phyloP scores from a whole-genome alignment of 2,329 filamentous ascomycete genomes.

The Colletotrichum coccodes region DNA sequence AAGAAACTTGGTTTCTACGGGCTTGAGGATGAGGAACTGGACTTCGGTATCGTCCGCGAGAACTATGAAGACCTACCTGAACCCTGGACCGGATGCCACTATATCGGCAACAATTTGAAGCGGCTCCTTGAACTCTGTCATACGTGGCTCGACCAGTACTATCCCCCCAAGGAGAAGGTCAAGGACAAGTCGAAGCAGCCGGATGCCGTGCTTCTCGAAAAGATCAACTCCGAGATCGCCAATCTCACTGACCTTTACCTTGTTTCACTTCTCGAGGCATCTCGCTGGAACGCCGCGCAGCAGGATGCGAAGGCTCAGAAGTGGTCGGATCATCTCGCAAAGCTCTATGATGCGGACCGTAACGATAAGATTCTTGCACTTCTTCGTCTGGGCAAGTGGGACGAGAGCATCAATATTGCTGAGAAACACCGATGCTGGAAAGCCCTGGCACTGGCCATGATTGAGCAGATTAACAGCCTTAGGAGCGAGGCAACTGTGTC shows the following conservation, averaged over 20 bases:
- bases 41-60: slow-evolving; percentile 70
- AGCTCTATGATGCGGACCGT: slow-evolving; percentile 60
- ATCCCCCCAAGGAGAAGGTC: slow-evolving; percentile 42
- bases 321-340: slow-evolving; percentile 56
- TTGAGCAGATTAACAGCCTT: slow-evolving; percentile 59
- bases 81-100: slow-evolving; percentile 84
- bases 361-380: slow-evolving; percentile 63
- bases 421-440: slow-evolving; percentile 66
- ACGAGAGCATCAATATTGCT: slow-evolving; percentile 66
- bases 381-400: slow-evolving; percentile 65
- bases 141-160: slow-evolving; percentile 63
- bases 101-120: slow-evolving; percentile 69
- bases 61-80: slow-evolving; percentile 78
- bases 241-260: slow-evolving; percentile 65
- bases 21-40: slow-evolving; percentile 72
- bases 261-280: slow-evolving; percentile 62
- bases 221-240: slow-evolving; percentile 60
- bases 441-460: slow-evolving; percentile 66
- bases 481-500: slow-evolving; percentile 30
- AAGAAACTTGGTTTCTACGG: slow-evolving; percentile 79
- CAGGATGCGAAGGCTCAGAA: slow-evolving; percentile 54
- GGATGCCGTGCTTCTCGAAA: slow-evolving; percentile 52
- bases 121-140: slow-evolving; percentile 68
- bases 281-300: slow-evolving; percentile 59
- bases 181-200: slow-evolving; percentile 45